Evolutionary conservation across 2,329 filamentous ascomycete species (phyloP), one percentile per base, ranked within the genome.

Genomic region (Colletotrichum brevisporum): DNA sequence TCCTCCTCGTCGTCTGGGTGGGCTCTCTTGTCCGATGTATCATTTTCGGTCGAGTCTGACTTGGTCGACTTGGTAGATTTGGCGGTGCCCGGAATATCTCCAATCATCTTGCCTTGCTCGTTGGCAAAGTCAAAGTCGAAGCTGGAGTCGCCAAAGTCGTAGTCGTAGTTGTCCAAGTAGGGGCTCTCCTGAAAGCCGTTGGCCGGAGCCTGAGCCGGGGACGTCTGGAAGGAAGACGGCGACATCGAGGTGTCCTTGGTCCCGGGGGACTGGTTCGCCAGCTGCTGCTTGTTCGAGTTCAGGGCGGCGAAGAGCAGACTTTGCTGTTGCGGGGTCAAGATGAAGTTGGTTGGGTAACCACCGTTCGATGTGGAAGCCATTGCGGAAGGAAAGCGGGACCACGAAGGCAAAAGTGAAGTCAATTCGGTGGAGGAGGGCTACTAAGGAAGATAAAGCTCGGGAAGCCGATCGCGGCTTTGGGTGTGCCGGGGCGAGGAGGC

Each of bases 321-420:
- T 83, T 95, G 92, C 80, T 95, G 92, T 76, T 92, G 89, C 71
- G 90, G 90, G 69, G 91, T 93, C 73, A 94, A 87, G 76, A 91
- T 89, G 78, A 93, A 91, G 77, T 88, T 87, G 71, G 82, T 80
- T 70, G 83, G 81, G 72, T 85, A 74, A 72, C 77, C 82, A 68
- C 79, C 78, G 69, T 78, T 74, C 43, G 83, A 81, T 64, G 85
- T 83, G 74, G 85, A 86, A 71, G 87, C 81, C 87, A 89, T 89
- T 63, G 74, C 74, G 75, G 74, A 64, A 62, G 63, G 55, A 55
- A 64, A 64, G 27, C 15, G 24, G 50, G 18, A 53, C 36, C 55
- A 21, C 31, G 57, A 62, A 59, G 43, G 61, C 41, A 56, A 50
- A 62, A 47, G 26, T 26, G 16, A 45, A 62, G 21, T 67, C 47